phyloP scores from a whole-genome alignment of 495 filamentous ascomycete genomes.

The Lentithecium fluviatile region DNA sequence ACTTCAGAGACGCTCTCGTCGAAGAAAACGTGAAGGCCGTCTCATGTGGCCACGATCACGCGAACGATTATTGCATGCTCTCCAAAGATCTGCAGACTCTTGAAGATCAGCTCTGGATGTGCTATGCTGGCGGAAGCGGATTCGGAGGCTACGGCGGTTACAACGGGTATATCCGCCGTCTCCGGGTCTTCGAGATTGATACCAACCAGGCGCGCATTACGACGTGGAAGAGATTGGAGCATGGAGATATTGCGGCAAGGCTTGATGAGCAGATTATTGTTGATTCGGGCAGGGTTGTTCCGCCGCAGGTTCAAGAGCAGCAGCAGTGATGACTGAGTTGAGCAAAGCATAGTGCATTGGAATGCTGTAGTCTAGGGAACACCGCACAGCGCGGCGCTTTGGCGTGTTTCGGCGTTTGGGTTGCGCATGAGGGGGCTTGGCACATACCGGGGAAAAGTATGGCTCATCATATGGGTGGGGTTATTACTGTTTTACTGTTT shows the following conservation, averaged over 20 bases:
- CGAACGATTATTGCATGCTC: constrained; percentile 91
- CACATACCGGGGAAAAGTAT: no score
- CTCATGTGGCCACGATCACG: constrained; percentile 92
- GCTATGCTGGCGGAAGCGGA: constrained; percentile 84
- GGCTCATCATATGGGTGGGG: no score
- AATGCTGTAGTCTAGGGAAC: no score
- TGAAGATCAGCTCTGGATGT: constrained; percentile 89
- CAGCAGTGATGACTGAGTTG: no score
- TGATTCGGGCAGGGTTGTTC: constrained; percentile 66
- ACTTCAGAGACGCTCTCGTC: constrained; percentile 81
- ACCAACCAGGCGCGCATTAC: constrained; percentile 79
- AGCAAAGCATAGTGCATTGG: no score
- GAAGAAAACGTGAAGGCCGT: constrained; percentile 82
- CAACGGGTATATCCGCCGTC: constrained; percentile 74
- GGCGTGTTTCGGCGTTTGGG: no score
- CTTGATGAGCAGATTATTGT: constrained; percentile 88
- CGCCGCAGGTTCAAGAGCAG: not conserved
- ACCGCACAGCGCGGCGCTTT: no score
- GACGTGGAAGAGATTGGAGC: constrained; percentile 91
- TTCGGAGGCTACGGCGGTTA: constrained; percentile 96
- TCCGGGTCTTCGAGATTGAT: constrained; percentile 90
- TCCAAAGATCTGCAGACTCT: constrained; percentile 48
- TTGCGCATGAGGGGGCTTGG: no score
- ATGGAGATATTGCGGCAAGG: constrained; percentile 66
- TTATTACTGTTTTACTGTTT: no score